phyloP scores from a whole-genome alignment of 148 eudicot species.

The Linanthus parryae region DNA sequence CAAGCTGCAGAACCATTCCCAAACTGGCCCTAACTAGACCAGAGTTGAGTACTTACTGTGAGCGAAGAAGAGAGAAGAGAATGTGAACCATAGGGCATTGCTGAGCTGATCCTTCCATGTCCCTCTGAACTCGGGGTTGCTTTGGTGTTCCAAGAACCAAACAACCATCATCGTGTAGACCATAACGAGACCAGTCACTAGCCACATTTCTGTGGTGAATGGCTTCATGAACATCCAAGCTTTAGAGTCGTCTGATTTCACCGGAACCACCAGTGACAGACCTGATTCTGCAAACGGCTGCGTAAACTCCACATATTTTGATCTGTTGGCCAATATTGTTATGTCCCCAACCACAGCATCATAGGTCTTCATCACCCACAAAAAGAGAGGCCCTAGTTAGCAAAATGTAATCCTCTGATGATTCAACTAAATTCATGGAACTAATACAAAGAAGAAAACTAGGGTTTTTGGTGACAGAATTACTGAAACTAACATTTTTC shows the following conservation, averaged over 20 bases:
- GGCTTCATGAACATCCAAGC: slow-evolving; percentile 34
- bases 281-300: slow-evolving; percentile 29
- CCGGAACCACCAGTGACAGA: slow-evolving; percentile 20
- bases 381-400: neutral
- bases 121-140: slow-evolving; percentile 23
- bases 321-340: slow-evolving; percentile 26
- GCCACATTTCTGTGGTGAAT: slow-evolving; percentile 24
- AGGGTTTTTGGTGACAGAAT: no score
- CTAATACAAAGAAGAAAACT: neutral
- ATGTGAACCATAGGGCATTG: slow-evolving; percentile 23
- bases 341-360: slow-evolving; percentile 33
- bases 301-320: slow-evolving; percentile 25
- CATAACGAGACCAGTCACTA: slow-evolving; percentile 15
- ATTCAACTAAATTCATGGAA: neutral
- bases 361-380: slow-evolving; percentile 12
- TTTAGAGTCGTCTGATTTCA: slow-evolving; percentile 1
- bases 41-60: slow-evolving; percentile 33
- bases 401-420: neutral
- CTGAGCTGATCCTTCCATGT: slow-evolving; percentile 22
- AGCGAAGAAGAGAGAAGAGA: slow-evolving; percentile 31
- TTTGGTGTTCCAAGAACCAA: slow-evolving; percentile 25
- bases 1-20: no score
- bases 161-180: slow-evolving; percentile 22
- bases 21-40: no score
- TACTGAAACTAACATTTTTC: no score